Conservation (phyloP, 805 yeast species). For the Lipomyces japonicus region DNA sequence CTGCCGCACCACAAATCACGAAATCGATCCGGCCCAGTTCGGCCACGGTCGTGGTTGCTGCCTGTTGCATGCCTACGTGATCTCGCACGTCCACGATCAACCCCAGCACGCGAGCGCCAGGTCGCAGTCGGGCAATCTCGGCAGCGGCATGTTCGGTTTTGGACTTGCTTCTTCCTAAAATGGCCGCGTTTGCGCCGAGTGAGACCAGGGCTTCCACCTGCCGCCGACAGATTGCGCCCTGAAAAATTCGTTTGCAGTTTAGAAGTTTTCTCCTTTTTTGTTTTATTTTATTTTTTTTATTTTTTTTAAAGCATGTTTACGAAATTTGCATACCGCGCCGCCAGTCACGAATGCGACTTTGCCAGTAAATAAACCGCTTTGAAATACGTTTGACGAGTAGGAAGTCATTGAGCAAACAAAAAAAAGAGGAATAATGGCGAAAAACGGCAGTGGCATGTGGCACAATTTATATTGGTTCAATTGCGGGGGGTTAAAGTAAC, state of each 20-base stretch:
- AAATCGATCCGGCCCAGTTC: conserved; percentile 75
- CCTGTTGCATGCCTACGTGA: conserved; percentile 53
- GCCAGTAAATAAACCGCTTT: conserved; percentile 67
- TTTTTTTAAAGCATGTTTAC: background rate
- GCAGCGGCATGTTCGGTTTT: conserved; percentile 65
- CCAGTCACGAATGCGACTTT: conserved; percentile 92
- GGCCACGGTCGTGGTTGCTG: conserved; percentile 62
- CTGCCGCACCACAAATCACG: conserved; percentile 95
- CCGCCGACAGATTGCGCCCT: conserved; percentile 86
- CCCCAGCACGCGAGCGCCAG: conserved; percentile 66
- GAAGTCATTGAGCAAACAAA: too few species aligned
- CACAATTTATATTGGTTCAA: too few species aligned
- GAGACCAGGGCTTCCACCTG: conserved; percentile 80
- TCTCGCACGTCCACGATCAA: conserved; percentile 76
- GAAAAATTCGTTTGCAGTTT: background rate
- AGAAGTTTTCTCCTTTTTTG: too few species aligned
- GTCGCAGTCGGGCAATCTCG: conserved; percentile 56
- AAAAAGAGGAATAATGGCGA: too few species aligned
- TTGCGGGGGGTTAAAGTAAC: too few species aligned
- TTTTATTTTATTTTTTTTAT: too few species aligned
- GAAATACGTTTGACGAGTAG: conserved; percentile 30
- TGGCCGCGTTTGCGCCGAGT: conserved; percentile 83
- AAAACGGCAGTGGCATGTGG: too few species aligned
- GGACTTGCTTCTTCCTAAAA: conserved; percentile 69
- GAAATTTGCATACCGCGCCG: conserved; percentile 52